Evolutionary conservation across 306 rosid species (phyloP).

Genomic region (Luffa aegyptiaca): DNA sequence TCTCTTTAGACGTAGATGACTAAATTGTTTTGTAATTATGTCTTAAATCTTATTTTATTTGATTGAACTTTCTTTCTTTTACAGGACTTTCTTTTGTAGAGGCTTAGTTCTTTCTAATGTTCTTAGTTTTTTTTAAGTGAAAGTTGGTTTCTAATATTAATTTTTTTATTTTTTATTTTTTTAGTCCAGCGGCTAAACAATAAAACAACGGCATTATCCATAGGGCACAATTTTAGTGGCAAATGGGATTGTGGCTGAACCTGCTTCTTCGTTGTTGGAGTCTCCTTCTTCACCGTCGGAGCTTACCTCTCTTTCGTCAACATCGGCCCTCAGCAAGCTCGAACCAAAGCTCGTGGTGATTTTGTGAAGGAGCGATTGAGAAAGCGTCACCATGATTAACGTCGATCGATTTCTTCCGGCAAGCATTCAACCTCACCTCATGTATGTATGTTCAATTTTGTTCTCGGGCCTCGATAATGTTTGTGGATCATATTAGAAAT

Average conservation of each 20-base stretch:
- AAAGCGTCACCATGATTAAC: constrained; percentile 18
- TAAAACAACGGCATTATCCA: no score
- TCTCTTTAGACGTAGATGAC: no score
- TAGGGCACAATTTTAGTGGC: neutral
- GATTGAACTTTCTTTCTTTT: no score
- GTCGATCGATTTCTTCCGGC: neutral
- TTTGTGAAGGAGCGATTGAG: constrained; percentile 28
- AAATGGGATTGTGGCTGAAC: constrained; percentile 28
- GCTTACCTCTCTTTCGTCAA: constrained; percentile 28
- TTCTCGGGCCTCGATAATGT: neutral
- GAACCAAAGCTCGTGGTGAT: constrained; percentile 31
- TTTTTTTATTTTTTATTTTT: no score
- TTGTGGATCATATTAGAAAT: neutral
- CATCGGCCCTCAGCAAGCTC: constrained; percentile 36
- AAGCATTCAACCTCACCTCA: neutral
- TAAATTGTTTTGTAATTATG: no score
- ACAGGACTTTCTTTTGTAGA: no score
- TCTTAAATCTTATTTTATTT: no score
- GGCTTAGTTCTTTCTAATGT: no score
- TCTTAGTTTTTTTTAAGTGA: no score
- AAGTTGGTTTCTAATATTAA: no score
- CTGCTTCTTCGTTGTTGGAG: constrained; percentile 19
- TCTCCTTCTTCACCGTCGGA: constrained; percentile 25
- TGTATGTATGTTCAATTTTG: neutral
- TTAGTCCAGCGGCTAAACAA: no score